Evolutionary conservation across 352 stramenopile species (phyloP).

Genomic region (Phytophthora uliginosa): DNA sequence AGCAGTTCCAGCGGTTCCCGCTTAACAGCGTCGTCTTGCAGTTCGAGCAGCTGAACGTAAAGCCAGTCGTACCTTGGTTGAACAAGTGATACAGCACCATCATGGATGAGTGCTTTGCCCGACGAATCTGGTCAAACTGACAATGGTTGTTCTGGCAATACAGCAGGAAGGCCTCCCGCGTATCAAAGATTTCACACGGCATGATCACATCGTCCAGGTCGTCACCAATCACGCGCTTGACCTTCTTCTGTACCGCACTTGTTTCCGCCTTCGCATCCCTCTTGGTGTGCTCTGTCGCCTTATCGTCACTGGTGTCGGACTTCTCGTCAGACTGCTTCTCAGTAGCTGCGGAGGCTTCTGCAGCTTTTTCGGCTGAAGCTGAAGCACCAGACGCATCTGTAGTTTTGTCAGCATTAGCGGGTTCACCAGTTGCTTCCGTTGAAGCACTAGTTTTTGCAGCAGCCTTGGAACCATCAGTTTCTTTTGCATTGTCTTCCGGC

Average conservation of each 20-base stretch:
- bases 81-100: slow-evolving; percentile 91
- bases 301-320: slow-evolving; percentile 1
- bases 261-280: slow-evolving; percentile 31
- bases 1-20: slow-evolving; percentile 97
- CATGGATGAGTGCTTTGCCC: slow-evolving; percentile 88
- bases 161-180: slow-evolving; percentile 91
- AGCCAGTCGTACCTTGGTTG: slow-evolving; percentile 97
- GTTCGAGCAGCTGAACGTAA: slow-evolving; percentile 96
- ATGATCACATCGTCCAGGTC: slow-evolving; percentile 95
- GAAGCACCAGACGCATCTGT: slow-evolving; percentile 3
- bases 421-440: slow-evolving; percentile 5
- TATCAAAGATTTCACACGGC: slow-evolving; percentile 98
- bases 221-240: slow-evolving; percentile 51
- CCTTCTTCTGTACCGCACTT: slow-evolving; percentile 30
- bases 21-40: slow-evolving; percentile 96
- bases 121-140: slow-evolving; percentile 85
- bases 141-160: slow-evolving; percentile 93
- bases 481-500: slow-evolving; percentile 19
- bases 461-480: slow-evolving; percentile 27
- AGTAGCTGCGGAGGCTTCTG: slow-evolving; percentile 27
- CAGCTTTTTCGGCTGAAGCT: background rate
- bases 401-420: slow-evolving; percentile 32
- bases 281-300: slow-evolving; percentile 45
- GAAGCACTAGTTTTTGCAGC: slow-evolving; percentile 2
- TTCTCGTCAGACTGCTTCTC: slow-evolving; percentile 33